These are phyloP conservation scores for Orbilia oligospora DNA, from an alignment of 2,329 filamentous ascomycete species.

Conservation along the genomic window DNA sequence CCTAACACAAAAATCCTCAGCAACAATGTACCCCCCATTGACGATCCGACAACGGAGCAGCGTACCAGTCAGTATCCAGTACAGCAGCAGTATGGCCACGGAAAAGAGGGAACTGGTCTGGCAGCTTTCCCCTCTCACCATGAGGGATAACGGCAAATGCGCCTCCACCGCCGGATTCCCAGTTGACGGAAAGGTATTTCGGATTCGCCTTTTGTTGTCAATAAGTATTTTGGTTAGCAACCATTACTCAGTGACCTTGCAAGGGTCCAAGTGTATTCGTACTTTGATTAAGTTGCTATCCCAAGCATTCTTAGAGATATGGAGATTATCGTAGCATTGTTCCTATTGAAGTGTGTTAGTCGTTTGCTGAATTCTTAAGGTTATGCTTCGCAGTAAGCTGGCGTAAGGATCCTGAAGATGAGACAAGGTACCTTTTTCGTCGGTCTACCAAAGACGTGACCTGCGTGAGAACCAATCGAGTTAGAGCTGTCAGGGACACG, in stretches of 20 bases:
- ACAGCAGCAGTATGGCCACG: conserved; percentile 95
- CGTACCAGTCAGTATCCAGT: conserved; percentile 91
- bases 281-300: conserved; percentile 99
- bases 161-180: conserved; percentile 95
- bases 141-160: conserved; percentile 96
- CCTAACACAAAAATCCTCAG: conserved; percentile 70
- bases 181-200: conserved; percentile 96
- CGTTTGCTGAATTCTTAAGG: background rate
- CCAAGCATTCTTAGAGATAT: conserved; percentile 98
- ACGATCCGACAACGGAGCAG: conserved; percentile 47
- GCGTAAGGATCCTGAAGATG: conserved; percentile 7
- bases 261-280: conserved; percentile 60
- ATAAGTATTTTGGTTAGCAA: conserved; percentile 24
- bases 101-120: conserved; percentile 94
- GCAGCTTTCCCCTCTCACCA: conserved; percentile 88
- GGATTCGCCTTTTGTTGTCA: conserved; percentile 81
- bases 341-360: conserved; percentile 71
- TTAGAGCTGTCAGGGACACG: conserved; percentile 61
- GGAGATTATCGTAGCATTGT: conserved; percentile 97
- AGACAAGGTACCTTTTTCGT: conserved; percentile 79
- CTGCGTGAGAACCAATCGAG: conserved; percentile 69
- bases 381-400: conserved; percentile 25
- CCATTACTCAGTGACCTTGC: background rate
- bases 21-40: background rate
- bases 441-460: conserved; percentile 97